Percentiles rank a stretch among this genome's conserved stretches.
Evolutionary conservation across 495 filamentous ascomycete genomes (phyloP).

Genomic region (Penicillium herquei): DNA sequence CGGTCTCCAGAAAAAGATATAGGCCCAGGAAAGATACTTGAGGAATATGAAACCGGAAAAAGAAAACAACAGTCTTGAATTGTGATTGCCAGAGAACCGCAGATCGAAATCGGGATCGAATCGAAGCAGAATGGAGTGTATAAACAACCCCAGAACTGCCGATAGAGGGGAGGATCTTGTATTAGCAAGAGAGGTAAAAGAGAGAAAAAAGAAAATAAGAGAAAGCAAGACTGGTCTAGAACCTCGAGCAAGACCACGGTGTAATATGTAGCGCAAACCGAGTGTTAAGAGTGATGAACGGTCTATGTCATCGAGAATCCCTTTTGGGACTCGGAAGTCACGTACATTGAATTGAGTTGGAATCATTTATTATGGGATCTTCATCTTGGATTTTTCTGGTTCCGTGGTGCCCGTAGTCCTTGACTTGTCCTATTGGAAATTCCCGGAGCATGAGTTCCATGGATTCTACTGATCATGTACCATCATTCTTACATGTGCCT

Average conservation of each 20-base stretch:
- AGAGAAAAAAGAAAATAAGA: not conserved
- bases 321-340: conserved; percentile 7
- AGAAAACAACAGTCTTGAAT: conserved; percentile 3
- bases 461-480: conserved; percentile 1
- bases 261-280: conserved; percentile 22
- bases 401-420: conserved; percentile 6
- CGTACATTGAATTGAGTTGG: not conserved
- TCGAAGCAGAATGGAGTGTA: too few species aligned
- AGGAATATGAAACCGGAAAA: not conserved
- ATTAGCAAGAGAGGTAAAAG: not conserved
- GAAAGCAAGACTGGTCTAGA: not conserved
- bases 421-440: conserved; percentile 22
- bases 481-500: conserved; percentile 18
- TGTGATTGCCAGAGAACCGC: not conserved
- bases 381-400: not conserved
- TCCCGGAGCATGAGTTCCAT: conserved; percentile 7
- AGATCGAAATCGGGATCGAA: not conserved
- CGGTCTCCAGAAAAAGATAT: not conserved
- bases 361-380: not conserved
- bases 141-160: too few species aligned
- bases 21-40: conserved; percentile 5
- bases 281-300: conserved; percentile 16
- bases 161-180: not conserved
- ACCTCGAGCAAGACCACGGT: not conserved
- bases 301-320: conserved; percentile 24